phyloP scores from a whole-genome alignment of 306 rosid genomes.

The Trichosanthes cucumerina region DNA sequence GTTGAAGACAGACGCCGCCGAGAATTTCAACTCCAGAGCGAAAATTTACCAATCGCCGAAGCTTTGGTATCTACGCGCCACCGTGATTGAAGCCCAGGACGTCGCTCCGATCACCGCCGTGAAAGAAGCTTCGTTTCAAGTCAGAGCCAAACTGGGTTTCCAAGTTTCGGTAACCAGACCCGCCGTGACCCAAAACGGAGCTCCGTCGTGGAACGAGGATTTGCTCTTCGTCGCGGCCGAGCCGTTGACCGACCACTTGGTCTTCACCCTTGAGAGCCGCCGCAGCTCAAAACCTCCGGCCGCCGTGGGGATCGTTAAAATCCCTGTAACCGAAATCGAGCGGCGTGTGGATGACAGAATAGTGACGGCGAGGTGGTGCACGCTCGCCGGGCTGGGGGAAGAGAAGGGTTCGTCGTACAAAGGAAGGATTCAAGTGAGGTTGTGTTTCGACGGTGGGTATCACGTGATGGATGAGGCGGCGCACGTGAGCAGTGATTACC shows the following conservation, averaged over 20 bases:
- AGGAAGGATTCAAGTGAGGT: conserved; percentile 52
- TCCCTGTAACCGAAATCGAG: conserved; percentile 44
- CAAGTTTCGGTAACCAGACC: conserved; percentile 43
- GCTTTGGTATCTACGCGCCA: conserved; percentile 73
- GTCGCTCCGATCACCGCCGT: conserved; percentile 19
- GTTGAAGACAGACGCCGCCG: conserved; percentile 52
- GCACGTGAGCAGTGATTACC: conserved; percentile 73
- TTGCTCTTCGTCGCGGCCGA: conserved; percentile 68
- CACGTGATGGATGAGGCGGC: conserved; percentile 92
- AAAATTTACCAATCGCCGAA: conserved; percentile 78
- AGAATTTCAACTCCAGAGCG: conserved; percentile 33
- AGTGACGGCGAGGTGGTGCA: conserved; percentile 59
- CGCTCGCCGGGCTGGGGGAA: conserved; percentile 23
- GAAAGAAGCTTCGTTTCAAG: conserved; percentile 39
- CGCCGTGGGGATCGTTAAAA: conserved; percentile 26
- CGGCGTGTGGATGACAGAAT: conserved; percentile 74
- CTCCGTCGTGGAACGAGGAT: conserved; percentile 67
- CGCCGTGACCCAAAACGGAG: conserved; percentile 20
- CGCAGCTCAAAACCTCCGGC: conserved; percentile 21
- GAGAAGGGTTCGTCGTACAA: conserved; percentile 26
- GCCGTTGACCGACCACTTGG: conserved; percentile 40
- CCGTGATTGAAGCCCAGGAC: conserved; percentile 71
- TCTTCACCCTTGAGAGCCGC: conserved; percentile 41
- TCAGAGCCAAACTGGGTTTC: conserved; percentile 55
- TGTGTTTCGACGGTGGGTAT: conserved; percentile 85